Evolutionary conservation across 257 asterid species (phyloP).

Genomic region (Penstemon eatonii): DNA sequence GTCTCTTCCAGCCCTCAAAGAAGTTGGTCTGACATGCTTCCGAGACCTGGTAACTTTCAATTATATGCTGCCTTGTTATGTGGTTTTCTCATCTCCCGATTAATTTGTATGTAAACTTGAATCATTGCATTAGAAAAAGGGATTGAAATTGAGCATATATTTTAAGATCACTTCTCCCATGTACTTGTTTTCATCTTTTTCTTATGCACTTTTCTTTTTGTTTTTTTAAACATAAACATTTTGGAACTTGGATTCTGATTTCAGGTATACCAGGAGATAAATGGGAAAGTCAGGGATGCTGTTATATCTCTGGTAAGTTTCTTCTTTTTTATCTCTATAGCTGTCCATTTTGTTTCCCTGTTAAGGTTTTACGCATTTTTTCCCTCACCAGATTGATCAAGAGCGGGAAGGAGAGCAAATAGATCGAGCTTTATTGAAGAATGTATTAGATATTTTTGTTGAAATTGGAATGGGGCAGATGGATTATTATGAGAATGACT

Average conservation of each 20-base stretch:
- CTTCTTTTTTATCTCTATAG: constrained; percentile 7
- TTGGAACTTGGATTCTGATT: constrained; percentile 28
- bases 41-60: constrained; percentile 70
- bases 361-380: constrained; percentile 13
- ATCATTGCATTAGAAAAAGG: background rate
- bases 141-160: background rate
- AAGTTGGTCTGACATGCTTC: constrained; percentile 94
- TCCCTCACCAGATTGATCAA: constrained; percentile 51
- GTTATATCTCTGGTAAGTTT: constrained; percentile 83
- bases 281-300: constrained; percentile 87
- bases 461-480: constrained; percentile 64
- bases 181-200: constrained; percentile 21
- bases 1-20: constrained; percentile 87
- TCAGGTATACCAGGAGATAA: constrained; percentile 85
- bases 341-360: background rate
- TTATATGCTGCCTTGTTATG: constrained; percentile 2
- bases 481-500: constrained; percentile 56
- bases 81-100: constrained; percentile 1
- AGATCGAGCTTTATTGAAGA: constrained; percentile 57
- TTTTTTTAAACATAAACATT: constrained; percentile 14
- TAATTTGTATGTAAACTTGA: background rate
- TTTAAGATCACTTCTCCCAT: background rate
- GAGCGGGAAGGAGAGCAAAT: constrained; percentile 73
- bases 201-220: constrained; percentile 4
- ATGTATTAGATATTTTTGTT: constrained; percentile 61